These are phyloP conservation scores for Xylaria sp. DNA, from an alignment of 2,329 filamentous ascomycete genomes.

Conservation along the genomic window DNA sequence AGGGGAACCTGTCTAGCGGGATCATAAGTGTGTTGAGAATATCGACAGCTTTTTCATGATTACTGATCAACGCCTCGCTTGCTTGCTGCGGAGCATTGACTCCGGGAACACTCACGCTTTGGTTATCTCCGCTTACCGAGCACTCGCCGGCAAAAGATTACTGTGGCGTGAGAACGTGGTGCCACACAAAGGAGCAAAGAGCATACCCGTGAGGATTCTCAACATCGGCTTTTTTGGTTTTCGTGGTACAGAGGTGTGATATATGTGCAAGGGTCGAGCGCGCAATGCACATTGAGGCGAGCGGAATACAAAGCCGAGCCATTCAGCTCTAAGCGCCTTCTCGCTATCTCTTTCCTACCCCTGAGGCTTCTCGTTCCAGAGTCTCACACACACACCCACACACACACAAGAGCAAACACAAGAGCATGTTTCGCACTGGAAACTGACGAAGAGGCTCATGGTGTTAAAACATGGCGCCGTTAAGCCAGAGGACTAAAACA, in stretches of 20 bases:
- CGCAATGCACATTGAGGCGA: conserved; percentile 11
- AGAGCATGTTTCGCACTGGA: neutral
- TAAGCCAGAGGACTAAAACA: neutral
- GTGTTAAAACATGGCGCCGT: neutral
- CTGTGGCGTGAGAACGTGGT: conserved; percentile 12
- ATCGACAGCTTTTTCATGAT: conserved; percentile 21
- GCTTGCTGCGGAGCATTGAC: conserved; percentile 11
- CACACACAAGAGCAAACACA: neutral
- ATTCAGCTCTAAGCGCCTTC: conserved; percentile 13
- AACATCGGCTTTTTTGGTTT: neutral
- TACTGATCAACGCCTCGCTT: conserved; percentile 29
- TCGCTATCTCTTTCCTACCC: neutral
- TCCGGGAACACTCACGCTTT: conserved; percentile 10
- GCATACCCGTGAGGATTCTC: neutral
- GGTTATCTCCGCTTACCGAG: conserved; percentile 15
- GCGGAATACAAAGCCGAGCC: conserved; percentile 1
- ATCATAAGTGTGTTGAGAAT: neutral
- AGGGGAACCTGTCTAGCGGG: neutral
- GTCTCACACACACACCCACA: neutral
- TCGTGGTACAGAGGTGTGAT: conserved; percentile 15
- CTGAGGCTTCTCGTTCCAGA: neutral
- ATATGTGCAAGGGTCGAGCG: neutral
- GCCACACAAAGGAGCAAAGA: conserved; percentile 1
- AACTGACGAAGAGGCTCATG: neutral
- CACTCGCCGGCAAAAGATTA: neutral